These are phyloP conservation scores for Heterobasidion parviporum DNA, from an alignment of 1,284 basidiomycete species.

Conservation along the genomic window DNA sequence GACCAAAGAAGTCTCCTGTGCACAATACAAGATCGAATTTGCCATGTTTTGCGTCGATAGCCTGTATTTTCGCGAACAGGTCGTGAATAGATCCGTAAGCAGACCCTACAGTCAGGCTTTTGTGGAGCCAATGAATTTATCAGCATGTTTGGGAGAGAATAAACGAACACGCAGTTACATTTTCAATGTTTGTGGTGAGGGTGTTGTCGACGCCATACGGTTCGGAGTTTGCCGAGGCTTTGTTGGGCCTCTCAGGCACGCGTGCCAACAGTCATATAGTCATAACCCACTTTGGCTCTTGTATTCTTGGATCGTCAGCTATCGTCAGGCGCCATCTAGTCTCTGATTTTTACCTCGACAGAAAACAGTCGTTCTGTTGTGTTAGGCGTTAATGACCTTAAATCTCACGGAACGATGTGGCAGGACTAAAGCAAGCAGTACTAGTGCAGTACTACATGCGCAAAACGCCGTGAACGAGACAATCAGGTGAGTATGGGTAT, in stretches of 20 bases:
- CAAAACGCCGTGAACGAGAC: too few relatives aligned
- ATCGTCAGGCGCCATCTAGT: too few relatives aligned
- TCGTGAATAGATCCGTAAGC: conserved; percentile 70
- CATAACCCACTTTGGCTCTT: too few relatives aligned
- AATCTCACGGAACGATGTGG: too few relatives aligned
- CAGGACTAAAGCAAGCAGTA: too few relatives aligned
- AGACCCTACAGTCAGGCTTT: conserved; percentile 82
- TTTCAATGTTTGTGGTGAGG: conserved; percentile 23
- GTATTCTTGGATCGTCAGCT: too few relatives aligned
- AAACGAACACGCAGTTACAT: conserved; percentile 22
- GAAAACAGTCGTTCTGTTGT: too few relatives aligned
- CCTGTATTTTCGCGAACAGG: conserved; percentile 74
- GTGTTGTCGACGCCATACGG: conserved; percentile 2
- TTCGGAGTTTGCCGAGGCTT: neutral
- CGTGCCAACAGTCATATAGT: too few relatives aligned
- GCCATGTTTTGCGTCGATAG: conserved; percentile 90
- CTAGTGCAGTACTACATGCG: too few relatives aligned
- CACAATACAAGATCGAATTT: conserved; percentile 88
- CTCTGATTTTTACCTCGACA: too few relatives aligned
- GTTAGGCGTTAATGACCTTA: too few relatives aligned
- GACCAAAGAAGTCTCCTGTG: conserved; percentile 86
- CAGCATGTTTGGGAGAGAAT: neutral
- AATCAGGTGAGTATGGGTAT: too few relatives aligned
- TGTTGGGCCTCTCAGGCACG: neutral
- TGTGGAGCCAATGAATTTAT: neutral